Evolutionary conservation across 2,329 filamentous ascomycete species (phyloP), one percentile per base, ranked within the genome.

Genomic region (Colletotrichum aenigma): DNA sequence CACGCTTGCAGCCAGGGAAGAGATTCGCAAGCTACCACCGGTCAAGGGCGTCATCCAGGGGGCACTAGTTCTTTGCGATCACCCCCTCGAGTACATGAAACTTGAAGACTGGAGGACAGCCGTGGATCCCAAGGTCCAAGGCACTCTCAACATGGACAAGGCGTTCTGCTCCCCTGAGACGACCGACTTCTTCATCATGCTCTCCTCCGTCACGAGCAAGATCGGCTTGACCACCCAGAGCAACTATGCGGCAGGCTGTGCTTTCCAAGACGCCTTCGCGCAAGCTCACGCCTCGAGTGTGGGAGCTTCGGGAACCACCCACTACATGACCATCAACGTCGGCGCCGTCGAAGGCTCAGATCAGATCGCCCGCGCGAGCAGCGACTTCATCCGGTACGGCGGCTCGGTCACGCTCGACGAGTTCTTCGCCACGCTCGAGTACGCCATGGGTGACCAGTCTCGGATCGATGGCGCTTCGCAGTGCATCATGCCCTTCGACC

Each of bases 251-350:
- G 76, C 75, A 26, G 84, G 82, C 12, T 81, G 81, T 61, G 76
- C 80, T 16, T 86, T 81, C 78, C 82, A 85, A 65, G 84, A 86
- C 74, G 80, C 79, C 2, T 74, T 74, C 21, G 66, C 71, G 4
- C 34, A 38, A 38, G 34, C 34, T 15, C 34, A 38, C 34, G 21
- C 1, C 26, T 28, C 21, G 26, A 77, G 48, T 55, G n/a, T 55
- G 13, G 43, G 28, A n/a, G 13, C 10, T 18, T 12, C 38, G 5
- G 28, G 30, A 16, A 36, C 26, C 62, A 77, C 76, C 2, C 76
- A 76, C 38, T 76, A 74, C 64, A 76, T 80, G 8, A 70, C 79
- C 6, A 62, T 81, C 61, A 78, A 81, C 65, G 58, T 80, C 3
- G 78, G 78, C 26, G 48, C 62, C 7, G 75, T 81, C 30, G n/a